These are phyloP conservation scores for Ilex asprella DNA, from an alignment of 257 asterid genomes.

Conservation along the genomic window DNA sequence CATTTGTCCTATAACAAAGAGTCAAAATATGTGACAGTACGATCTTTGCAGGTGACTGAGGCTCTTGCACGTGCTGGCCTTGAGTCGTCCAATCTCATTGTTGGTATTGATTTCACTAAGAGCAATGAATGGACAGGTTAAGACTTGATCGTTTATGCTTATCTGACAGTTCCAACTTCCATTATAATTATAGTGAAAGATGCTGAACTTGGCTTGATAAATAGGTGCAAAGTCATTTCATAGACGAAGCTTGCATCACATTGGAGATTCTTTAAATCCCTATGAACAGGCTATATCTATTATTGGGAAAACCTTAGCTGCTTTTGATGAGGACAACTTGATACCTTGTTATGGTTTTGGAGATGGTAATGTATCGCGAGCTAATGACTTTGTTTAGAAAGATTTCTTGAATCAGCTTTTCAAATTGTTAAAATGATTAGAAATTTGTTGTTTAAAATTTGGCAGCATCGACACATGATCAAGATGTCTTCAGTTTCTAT, in stretches of 20 bases:
- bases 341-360: conserved; percentile 97
- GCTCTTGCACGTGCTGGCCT: conserved; percentile 91
- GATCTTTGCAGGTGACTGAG: conserved; percentile 58
- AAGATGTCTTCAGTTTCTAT: conserved; percentile 73
- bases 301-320: conserved; percentile 84
- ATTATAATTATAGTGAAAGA: conserved; percentile 6
- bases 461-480: conserved; percentile 86
- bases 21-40: conserved; percentile 2
- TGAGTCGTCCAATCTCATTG: conserved; percentile 89
- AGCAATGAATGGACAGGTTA: conserved; percentile 99
- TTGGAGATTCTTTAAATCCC: conserved; percentile 63
- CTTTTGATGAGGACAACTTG: conserved; percentile 89
- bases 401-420: no score
- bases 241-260: conserved; percentile 72
- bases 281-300: conserved; percentile 90
- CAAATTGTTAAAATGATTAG: no score
- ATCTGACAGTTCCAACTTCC: neutral
- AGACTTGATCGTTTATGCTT: neutral
- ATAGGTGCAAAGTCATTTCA: conserved; percentile 67
- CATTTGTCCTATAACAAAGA: neutral
- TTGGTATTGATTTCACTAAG: conserved; percentile 93
- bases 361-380: conserved; percentile 48
- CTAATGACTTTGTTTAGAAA: neutral
- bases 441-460: conserved; percentile 9
- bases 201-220: conserved; percentile 19